Base-by-base conservation (phyloP, 2,329 filamentous ascomycete genomes). In the Clarireedia hainanense region DNA sequence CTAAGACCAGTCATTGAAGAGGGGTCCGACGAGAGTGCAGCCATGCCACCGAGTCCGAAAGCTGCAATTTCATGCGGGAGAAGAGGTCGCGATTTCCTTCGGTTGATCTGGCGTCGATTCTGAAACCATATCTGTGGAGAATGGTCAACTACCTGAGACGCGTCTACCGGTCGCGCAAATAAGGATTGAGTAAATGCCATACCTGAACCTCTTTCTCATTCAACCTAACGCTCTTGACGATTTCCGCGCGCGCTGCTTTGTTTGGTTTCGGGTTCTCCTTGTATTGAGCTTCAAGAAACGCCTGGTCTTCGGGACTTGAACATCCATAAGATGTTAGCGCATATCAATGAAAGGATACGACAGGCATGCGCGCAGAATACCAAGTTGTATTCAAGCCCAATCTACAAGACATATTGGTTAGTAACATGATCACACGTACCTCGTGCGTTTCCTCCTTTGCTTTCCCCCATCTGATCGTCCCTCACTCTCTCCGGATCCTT, bases 121-220 rank as follows among this genome's bases (percentile, higher is more conserved):
- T 96, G 92, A 73, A 96, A 96, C 92, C 92, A 97, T 65, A 96
- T 96, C 92, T 96, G 37, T 36, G 30, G n/a, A 9, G 2, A 48
- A 14, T 15, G 14, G 7, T 39, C 24, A 30, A 40, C 37, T 37
- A 55, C 42, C 27, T 20, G 36, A 52, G 43, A 60, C 62, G 60
- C 52, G 60, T 62, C 56, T 57, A 4, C 24, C 34, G 27, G 9
- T 17, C 30, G 17, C 24, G 34, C 7, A 47, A 34, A 53, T 45
- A 50, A 24, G 48, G 39, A 34, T 20, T 20, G n/a, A 3, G 34
- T 6, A 46, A 46, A 15, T 26, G 40, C 72, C 85, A 72, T 75
- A 96, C 92, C 84, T 96, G 92, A 39, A 96, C 90, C 76, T 96
- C 91, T 72, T 96, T 96, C 75, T 96, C 91, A 63, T 89, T 92